A percentile compares a stretch with the other conserved stretches of the same genome.
These are phyloP conservation scores for Hibiscus syriacus DNA, from an alignment of 345 rosid genomes.

Conservation along the genomic window DNA sequence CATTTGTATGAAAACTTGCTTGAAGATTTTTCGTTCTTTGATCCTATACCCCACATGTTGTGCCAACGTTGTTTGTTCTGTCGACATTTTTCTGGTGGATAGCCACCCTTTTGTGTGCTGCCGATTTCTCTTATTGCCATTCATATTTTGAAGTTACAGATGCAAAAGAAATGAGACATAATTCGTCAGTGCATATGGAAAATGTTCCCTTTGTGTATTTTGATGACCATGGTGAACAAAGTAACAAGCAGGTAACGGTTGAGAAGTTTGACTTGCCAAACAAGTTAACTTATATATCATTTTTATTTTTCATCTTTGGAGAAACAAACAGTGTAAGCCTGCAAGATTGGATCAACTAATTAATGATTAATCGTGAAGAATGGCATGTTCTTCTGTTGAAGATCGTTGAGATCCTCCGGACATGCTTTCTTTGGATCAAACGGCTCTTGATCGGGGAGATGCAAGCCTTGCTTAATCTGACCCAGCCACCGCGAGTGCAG, in stretches of 20 bases:
- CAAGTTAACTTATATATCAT: too few species aligned
- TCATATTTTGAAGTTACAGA: not conserved
- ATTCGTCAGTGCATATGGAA: not conserved
- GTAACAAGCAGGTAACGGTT: too few species aligned
- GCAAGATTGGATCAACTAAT: slow-evolving; percentile 14
- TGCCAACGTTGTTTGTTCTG: not conserved
- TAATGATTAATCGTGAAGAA: slow-evolving; percentile 34
- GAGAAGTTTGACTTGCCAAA: too few species aligned
- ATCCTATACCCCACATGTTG: slow-evolving; percentile 5
- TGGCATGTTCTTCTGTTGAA: slow-evolving; percentile 54
- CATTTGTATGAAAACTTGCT: not conserved
- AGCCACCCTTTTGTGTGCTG: not conserved
- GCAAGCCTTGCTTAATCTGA: slow-evolving; percentile 57
- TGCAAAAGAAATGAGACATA: not conserved
- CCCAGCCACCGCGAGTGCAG: slow-evolving; percentile 49
- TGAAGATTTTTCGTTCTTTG: not conserved
- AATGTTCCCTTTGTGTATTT: not conserved
- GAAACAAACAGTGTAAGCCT: too few species aligned
- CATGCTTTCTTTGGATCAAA: slow-evolving; percentile 30
- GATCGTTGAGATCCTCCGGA: slow-evolving; percentile 29
- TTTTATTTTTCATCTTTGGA: too few species aligned
- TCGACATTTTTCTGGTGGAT: not conserved
- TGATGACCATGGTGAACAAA: too few species aligned
- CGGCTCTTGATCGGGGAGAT: slow-evolving; percentile 21
- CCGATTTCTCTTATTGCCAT: not conserved